These are phyloP conservation scores for Globisporangium abappressorium DNA, from an alignment of 352 stramenopile species.

Conservation along the genomic window DNA sequence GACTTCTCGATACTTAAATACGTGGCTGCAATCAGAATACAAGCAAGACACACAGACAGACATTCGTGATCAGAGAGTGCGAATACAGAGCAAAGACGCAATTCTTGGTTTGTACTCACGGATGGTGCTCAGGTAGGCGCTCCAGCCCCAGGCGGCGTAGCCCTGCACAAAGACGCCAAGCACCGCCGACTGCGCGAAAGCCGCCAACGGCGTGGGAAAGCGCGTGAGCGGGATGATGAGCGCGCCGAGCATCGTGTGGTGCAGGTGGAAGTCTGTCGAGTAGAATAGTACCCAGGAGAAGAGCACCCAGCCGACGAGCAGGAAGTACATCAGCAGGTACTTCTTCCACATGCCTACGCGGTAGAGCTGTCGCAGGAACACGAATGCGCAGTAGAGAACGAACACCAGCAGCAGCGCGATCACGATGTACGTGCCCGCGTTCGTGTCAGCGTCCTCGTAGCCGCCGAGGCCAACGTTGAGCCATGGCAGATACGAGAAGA, in stretches of 20 bases:
- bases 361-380: conserved; percentile 52
- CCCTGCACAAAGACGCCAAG: conserved; percentile 72
- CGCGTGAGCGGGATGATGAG: conserved; percentile 68
- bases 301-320: conserved; percentile 27
- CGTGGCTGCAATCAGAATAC: conserved; percentile 31
- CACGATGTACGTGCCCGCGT: conserved; percentile 62
- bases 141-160: conserved; percentile 75
- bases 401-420: conserved; percentile 36
- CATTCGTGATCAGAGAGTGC: neutral
- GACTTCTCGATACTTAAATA: conserved; percentile 57
- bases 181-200: conserved; percentile 43
- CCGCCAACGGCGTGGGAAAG: conserved; percentile 54
- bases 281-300: conserved; percentile 57
- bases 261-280: conserved; percentile 64
- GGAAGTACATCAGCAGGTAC: conserved; percentile 33
- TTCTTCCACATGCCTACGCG: conserved; percentile 32
- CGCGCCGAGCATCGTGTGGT: conserved; percentile 71
- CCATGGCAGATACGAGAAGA: conserved; percentile 69
- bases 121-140: conserved; percentile 56
- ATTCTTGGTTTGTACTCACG: conserved; percentile 31
- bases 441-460: conserved; percentile 41
- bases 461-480: conserved; percentile 71
- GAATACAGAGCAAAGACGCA: neutral
- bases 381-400: conserved; percentile 26
- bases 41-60: neutral